A percentile compares a stretch with the other conserved stretches of the same genome.
These are phyloP conservation scores for Phenoliferia sp. DNA, from an alignment of 1,284 basidiomycete species.

Conservation along the genomic window DNA sequence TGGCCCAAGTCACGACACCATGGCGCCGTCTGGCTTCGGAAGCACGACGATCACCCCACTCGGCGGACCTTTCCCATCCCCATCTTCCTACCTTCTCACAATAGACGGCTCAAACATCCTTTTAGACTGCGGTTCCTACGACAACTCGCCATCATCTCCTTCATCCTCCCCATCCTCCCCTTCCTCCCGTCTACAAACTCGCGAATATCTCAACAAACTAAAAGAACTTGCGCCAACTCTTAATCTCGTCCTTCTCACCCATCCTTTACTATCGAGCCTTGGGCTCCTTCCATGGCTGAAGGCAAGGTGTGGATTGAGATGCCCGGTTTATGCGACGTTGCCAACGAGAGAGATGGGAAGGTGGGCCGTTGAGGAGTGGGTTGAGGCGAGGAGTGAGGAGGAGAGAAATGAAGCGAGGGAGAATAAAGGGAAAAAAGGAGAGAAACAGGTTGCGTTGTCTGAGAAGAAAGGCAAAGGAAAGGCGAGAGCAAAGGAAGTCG, in stretches of 20 bases:
- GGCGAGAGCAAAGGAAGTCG: constrained; percentile 44
- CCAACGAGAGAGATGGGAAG: constrained; percentile 95
- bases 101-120: constrained; percentile 91
- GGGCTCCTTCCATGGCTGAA: constrained; percentile 54
- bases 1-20: background rate
- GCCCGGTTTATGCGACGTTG: constrained; percentile 91
- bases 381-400: constrained; percentile 25
- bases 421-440: too few relatives aligned
- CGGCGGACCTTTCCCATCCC: background rate
- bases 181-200: background rate
- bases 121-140: constrained; percentile 72
- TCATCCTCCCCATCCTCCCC: background rate
- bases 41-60: background rate
- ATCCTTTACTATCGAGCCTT: constrained; percentile 82
- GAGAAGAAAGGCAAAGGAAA: constrained; percentile 7
- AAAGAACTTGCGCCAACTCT: constrained; percentile 64
- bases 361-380: constrained; percentile 55
- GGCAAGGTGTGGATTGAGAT: constrained; percentile 77
- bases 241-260: constrained; percentile 84
- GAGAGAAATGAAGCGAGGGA: constrained; percentile 34
- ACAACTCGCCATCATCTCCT: constrained; percentile 5
- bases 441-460: background rate
- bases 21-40: background rate
- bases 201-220: constrained; percentile 19
- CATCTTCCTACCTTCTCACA: constrained; percentile 67